Percentiles rank a stretch among this genome's conserved stretches.
These are phyloP conservation scores for Rhizopogon vulgaris DNA, from an alignment of 768 basidiomycete genomes.

Conservation along the genomic window DNA sequence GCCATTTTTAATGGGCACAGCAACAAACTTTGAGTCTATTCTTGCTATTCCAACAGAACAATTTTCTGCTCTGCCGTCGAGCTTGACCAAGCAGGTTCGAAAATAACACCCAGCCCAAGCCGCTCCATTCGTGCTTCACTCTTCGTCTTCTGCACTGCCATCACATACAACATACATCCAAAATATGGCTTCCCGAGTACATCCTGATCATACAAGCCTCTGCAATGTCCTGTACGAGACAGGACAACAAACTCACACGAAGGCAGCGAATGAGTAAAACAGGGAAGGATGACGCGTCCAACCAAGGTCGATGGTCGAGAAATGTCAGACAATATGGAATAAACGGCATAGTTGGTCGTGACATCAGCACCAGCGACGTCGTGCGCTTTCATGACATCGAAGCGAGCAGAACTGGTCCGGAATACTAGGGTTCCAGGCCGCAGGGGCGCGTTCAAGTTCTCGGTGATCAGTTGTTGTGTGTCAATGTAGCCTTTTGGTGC, in stretches of 20 bases:
- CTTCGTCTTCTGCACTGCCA: conserved; percentile 9
- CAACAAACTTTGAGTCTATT: no score
- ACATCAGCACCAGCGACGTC: not conserved
- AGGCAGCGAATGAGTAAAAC: conserved; percentile 3
- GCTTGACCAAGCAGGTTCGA: conserved; percentile 12
- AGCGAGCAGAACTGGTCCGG: conserved; percentile 10
- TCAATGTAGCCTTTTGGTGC: not conserved
- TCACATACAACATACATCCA: conserved; percentile 14
- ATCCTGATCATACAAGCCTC: conserved; percentile 9
- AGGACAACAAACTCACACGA: conserved; percentile 12
- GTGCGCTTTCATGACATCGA: conserved; percentile 6
- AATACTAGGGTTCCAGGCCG: conserved; percentile 16
- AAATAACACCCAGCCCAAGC: conserved; percentile 12
- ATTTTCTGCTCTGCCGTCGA: no score
- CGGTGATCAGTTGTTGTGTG: not conserved
- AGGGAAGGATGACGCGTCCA: conserved; percentile 14
- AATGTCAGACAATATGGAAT: conserved; percentile 8
- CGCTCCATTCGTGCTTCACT: conserved; percentile 10
- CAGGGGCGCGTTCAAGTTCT: not conserved
- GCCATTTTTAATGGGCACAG: no score
- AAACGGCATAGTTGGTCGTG: not conserved
- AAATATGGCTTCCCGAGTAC: conserved; percentile 8
- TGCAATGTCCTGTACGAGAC: conserved; percentile 3
- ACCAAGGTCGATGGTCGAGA: not conserved
- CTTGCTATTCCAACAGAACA: no score